Conservation (phyloP, 2,329 filamentous ascomycete species). For the Tetracladium maxilliforme region DNA sequence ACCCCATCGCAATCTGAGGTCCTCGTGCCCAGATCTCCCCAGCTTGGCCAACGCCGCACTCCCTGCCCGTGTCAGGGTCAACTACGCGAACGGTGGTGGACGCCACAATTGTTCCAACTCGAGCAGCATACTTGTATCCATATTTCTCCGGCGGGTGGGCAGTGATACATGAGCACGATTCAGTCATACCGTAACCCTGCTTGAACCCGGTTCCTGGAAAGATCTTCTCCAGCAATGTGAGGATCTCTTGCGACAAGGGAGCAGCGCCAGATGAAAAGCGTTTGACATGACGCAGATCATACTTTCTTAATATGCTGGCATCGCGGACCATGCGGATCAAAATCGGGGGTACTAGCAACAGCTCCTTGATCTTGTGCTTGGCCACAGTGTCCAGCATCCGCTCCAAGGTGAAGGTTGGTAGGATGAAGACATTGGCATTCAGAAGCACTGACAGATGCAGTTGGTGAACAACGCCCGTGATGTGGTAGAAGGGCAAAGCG, state of each 20-base stretch:
- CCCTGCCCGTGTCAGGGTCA: constrained; percentile 32
- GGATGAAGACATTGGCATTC: constrained; percentile 52
- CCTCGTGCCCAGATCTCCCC: constrained; percentile 25
- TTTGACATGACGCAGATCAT: constrained; percentile 38
- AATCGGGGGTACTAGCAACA: constrained; percentile 45
- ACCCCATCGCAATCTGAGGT: constrained; percentile 8
- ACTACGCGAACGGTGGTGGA: constrained; percentile 46
- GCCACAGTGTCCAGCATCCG: constrained; percentile 36
- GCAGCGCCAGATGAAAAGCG: constrained; percentile 47
- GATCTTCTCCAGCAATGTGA: constrained; percentile 35
- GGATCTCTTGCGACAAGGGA: constrained; percentile 38
- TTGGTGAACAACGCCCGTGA: constrained; percentile 39
- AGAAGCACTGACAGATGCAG: constrained; percentile 47
- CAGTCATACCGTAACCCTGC: constrained; percentile 57
- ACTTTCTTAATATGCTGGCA: constrained; percentile 32
- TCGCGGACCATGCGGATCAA: constrained; percentile 45
- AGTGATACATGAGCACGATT: constrained; percentile 47
- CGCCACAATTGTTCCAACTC: constrained; percentile 39
- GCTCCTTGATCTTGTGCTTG: constrained; percentile 35
- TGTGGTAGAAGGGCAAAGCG: constrained; percentile 46
- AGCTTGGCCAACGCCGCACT: constrained; percentile 32
- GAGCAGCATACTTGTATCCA: constrained; percentile 39
- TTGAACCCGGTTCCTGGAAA: constrained; percentile 47
- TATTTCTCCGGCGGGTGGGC: constrained; percentile 40
- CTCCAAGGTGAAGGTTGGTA: constrained; percentile 48